Evolutionary conservation across 177 flowering plant genomes (phyloP).

Genomic region (Viscum album): DNA sequence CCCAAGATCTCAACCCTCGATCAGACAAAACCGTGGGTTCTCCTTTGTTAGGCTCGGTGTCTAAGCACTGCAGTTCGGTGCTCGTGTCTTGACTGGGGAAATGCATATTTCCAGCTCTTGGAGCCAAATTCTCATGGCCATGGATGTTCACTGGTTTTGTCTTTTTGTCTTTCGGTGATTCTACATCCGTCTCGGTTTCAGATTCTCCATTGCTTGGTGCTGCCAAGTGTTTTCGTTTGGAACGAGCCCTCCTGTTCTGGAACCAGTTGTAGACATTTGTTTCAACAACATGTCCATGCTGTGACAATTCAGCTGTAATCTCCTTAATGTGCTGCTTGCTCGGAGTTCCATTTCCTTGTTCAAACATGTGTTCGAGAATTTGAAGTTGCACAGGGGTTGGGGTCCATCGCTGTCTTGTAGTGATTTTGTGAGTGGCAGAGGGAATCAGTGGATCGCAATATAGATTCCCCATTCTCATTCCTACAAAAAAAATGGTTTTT

Average conservation of each 20-base stretch:
- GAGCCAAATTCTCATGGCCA: slow-evolving; percentile 23
- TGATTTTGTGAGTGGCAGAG: neutral
- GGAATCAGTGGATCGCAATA: slow-evolving; percentile 4
- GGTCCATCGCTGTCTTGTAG: slow-evolving; percentile 6
- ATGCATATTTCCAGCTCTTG: slow-evolving; percentile 42
- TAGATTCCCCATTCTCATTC: neutral
- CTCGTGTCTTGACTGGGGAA: slow-evolving; percentile 50
- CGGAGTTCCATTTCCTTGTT: slow-evolving; percentile 4
- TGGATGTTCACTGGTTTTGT: slow-evolving; percentile 41
- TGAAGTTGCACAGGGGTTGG: slow-evolving; percentile 6
- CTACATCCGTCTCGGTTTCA: slow-evolving; percentile 68
- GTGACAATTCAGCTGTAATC: neutral
- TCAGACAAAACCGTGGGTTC: slow-evolving; percentile 23
- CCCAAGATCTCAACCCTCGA: slow-evolving; percentile 28
- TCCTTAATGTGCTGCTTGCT: slow-evolving; percentile 6
- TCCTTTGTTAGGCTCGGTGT: slow-evolving; percentile 27
- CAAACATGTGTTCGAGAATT: slow-evolving; percentile 3
- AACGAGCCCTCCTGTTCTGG: slow-evolving; percentile 8
- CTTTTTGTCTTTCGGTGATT: slow-evolving; percentile 54
- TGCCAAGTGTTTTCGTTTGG: slow-evolving; percentile 21
- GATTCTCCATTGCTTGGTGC: slow-evolving; percentile 32
- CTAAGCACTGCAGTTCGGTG: slow-evolving; percentile 41
- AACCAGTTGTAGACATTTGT: slow-evolving; percentile 8
- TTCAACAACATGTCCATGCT: slow-evolving; percentile 1
- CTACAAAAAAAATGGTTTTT: neutral